Conservation (phyloP, 441 rosid species). For the Populus trichocarpa region DNA sequence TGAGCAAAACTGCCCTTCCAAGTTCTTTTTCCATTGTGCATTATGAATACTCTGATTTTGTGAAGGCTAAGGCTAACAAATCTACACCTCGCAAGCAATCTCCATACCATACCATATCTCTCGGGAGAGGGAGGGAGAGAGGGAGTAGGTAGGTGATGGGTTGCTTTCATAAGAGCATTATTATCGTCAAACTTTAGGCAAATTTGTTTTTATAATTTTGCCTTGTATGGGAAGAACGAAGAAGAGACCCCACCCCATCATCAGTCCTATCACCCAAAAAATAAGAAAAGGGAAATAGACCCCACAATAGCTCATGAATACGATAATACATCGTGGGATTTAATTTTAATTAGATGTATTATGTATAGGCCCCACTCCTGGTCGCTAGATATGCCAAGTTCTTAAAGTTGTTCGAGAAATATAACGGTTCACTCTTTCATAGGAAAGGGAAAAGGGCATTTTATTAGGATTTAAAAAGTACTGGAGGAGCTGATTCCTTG, state of each 20-base stretch:
- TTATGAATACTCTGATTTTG: slow-evolving; percentile 24
- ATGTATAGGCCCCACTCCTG: no score
- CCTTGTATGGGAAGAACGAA: not conserved
- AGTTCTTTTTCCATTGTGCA: not conserved
- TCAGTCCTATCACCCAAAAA: slow-evolving; percentile 13
- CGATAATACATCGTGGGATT: not conserved
- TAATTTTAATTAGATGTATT: not conserved
- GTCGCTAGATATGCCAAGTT: no score
- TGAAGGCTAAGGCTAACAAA: slow-evolving; percentile 31
- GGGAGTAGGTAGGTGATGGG: slow-evolving; percentile 29
- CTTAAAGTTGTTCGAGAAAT: no score
- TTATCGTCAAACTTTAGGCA: slow-evolving; percentile 17
- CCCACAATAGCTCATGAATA: slow-evolving; percentile 25
- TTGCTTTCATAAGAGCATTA: slow-evolving; percentile 35
- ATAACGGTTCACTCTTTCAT: no score
- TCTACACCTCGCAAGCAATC: slow-evolving; percentile 28
- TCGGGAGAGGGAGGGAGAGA: not conserved
- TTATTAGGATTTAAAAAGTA: no score
- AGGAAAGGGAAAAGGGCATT: no score
- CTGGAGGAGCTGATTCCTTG: no score
- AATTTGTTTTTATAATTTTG: slow-evolving; percentile 17
- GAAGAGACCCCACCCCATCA: slow-evolving; percentile 13
- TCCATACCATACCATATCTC: not conserved
- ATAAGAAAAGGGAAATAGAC: slow-evolving; percentile 14
- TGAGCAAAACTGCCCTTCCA: not conserved